phyloP scores from a whole-genome alignment of 176 grass and related monocot species.

The Oryza punctata region DNA sequence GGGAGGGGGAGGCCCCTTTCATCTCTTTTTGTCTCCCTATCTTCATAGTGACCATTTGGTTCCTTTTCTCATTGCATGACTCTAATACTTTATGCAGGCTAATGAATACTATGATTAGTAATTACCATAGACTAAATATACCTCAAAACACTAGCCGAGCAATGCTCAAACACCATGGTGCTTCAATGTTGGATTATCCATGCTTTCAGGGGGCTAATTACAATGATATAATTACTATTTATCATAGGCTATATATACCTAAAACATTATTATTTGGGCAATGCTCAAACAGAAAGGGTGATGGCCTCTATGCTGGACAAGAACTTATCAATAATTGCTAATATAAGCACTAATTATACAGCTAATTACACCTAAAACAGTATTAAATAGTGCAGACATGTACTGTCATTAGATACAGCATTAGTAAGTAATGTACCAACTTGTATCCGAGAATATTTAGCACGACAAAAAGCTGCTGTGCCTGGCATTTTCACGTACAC shows the following conservation, averaged over 20 bases:
- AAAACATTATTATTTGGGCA: background rate
- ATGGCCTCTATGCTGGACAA: background rate
- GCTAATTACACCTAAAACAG: background rate
- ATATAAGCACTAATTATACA: background rate
- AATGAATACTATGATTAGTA: slow-evolving; percentile 32
- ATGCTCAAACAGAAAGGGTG: background rate
- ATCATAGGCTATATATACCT: background rate
- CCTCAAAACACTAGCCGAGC: slow-evolving; percentile 23
- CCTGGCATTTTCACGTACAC: slow-evolving; percentile 19
- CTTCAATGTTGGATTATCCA: background rate
- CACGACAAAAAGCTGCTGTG: background rate
- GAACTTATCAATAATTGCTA: background rate
- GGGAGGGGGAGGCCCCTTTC: background rate
- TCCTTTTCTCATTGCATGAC: slow-evolving; percentile 15
- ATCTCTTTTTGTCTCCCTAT: slow-evolving; percentile 25
- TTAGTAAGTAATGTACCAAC: background rate
- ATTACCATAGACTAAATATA: slow-evolving; percentile 34
- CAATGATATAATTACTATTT: background rate
- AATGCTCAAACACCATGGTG: slow-evolving; percentile 5
- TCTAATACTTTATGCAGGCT: slow-evolving; percentile 20
- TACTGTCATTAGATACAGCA: background rate
- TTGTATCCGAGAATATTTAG: slow-evolving; percentile 33
- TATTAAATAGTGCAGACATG: background rate
- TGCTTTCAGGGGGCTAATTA: background rate
- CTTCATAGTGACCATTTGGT: slow-evolving; percentile 10